A percentile compares a stretch with the other conserved stretches of the same genome.
Conservation (phyloP, 2,329 filamentous ascomycete species). For the Calonectria pteridis region DNA sequence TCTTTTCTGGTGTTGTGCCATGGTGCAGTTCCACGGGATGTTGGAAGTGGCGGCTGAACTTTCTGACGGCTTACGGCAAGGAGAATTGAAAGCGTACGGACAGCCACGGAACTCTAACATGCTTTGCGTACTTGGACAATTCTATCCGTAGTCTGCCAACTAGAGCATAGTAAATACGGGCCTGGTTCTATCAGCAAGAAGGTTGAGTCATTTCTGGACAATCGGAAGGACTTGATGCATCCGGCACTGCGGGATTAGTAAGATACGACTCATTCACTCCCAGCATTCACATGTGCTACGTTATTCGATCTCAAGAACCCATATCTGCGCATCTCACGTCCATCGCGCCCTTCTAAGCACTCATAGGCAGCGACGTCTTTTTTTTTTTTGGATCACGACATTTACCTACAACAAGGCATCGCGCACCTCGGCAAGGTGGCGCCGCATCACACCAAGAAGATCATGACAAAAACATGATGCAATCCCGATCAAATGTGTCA, state of each 20-base stretch:
- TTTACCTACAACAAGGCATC: background rate
- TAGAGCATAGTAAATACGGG: background rate
- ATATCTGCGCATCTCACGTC: background rate
- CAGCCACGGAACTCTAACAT: background rate
- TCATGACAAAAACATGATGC: background rate
- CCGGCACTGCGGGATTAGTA: background rate
- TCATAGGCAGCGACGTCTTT: background rate
- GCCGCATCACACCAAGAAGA: background rate
- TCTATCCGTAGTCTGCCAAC: background rate
- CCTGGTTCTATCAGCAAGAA: background rate
- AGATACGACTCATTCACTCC: background rate
- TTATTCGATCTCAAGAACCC: background rate
- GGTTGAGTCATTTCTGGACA: background rate
- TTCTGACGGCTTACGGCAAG: background rate
- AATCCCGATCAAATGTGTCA: background rate
- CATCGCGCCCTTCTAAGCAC: background rate
- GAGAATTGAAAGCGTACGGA: background rate
- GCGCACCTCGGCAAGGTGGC: background rate
- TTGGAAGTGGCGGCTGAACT: background rate
- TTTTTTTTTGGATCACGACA: background rate
- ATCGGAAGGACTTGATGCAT: background rate
- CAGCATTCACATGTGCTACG: background rate
- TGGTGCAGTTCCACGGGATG: background rate
- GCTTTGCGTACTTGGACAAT: background rate
- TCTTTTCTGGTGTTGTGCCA: background rate